A percentile compares a stretch with the other conserved stretches of the same genome.
These are phyloP conservation scores for Colletotrichum zoysiae DNA, from an alignment of 2,329 filamentous ascomycete genomes.

Conservation along the genomic window DNA sequence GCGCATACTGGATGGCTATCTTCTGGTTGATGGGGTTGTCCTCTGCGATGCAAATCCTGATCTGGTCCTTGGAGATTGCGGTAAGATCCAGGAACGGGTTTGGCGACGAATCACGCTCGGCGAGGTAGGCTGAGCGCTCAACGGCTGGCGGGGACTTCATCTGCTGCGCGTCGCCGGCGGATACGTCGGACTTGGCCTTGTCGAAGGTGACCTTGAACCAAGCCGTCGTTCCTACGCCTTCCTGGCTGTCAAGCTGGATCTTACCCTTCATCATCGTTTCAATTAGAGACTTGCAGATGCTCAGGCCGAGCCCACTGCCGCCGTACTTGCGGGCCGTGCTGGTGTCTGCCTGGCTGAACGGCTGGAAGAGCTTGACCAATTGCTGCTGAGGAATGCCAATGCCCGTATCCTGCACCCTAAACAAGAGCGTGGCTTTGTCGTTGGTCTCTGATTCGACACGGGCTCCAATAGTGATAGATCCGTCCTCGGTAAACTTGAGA, in stretches of 20 bases:
- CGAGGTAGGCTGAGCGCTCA: constrained; percentile 50
- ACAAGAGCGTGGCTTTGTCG: constrained; percentile 80
- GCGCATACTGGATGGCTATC: constrained; percentile 92
- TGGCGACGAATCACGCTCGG: constrained; percentile 55
- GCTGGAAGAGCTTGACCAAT: constrained; percentile 87
- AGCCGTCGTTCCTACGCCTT: constrained; percentile 76
- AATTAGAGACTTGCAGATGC: constrained; percentile 94
- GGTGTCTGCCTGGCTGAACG: constrained; percentile 92
- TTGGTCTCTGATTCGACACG: constrained; percentile 78
- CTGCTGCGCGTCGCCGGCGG: constrained; percentile 66
- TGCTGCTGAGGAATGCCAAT: constrained; percentile 90
- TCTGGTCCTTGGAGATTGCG: constrained; percentile 78
- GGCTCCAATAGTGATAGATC: constrained; percentile 86
- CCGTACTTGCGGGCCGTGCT: constrained; percentile 93
- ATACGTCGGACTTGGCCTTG: constrained; percentile 76
- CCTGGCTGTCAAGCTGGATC: constrained; percentile 84
- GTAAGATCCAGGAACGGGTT: constrained; percentile 75
- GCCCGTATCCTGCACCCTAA: constrained; percentile 89
- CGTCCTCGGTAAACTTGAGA: constrained; percentile 91
- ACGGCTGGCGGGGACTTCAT: constrained; percentile 52
- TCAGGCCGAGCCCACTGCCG: constrained; percentile 89
- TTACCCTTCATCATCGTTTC: constrained; percentile 91
- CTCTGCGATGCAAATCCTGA: constrained; percentile 93
- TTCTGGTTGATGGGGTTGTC: constrained; percentile 96
- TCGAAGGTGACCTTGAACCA: constrained; percentile 89